Base-by-base conservation (phyloP, 805 yeast species). In the Teunomyces lycoperdinae region DNA sequence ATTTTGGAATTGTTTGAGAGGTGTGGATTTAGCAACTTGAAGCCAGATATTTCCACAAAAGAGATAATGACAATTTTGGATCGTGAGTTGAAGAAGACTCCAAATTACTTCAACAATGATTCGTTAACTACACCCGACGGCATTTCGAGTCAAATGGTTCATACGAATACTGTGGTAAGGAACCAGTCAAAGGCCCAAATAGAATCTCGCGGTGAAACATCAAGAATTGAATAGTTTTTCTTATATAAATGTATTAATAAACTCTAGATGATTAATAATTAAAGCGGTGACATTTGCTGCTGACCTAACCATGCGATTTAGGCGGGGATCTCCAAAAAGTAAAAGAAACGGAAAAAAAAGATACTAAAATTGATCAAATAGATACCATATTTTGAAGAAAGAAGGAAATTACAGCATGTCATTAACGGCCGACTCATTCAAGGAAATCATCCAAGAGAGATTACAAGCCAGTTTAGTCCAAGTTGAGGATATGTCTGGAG, bases 401-500 rank as follows among this genome's bases (percentile, higher is more conserved):
- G 27, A n/a, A 34, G 17, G 34, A 40, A 29, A 30, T 13, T 14
- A 29, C 14, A 41, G 30, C 24, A 67, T 68, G 71, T 54, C 67
- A 34, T 58, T 73, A 46, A 73, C 75, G 11, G 59, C 69, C 1
- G 76, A 71, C 3, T 51, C 65, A 10, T 67, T 86, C 45, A 77
- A 79, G 44, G 56, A 65, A 10, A 67, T 76, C 24, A 83, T 87
- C 44, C 69, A 73, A 40, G 77, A 77, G 13, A 65, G 85, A 36
- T 76, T 87, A n/a, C 69, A 71, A 17, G 89, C 94, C 30, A 39
- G 47, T 0, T 79, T 84, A 50, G 89, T 84, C 9, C 85, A 84
- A 57, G 90, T 88, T 5, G 84, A 79, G 50, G 96, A 88, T 55
- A 70, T 74, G 55, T 73, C 84, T 39, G 96, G 96, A 11, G 99